Base-by-base conservation (phyloP, 2,329 filamentous ascomycete genomes). In the Alternaria angustiovoidea region DNA sequence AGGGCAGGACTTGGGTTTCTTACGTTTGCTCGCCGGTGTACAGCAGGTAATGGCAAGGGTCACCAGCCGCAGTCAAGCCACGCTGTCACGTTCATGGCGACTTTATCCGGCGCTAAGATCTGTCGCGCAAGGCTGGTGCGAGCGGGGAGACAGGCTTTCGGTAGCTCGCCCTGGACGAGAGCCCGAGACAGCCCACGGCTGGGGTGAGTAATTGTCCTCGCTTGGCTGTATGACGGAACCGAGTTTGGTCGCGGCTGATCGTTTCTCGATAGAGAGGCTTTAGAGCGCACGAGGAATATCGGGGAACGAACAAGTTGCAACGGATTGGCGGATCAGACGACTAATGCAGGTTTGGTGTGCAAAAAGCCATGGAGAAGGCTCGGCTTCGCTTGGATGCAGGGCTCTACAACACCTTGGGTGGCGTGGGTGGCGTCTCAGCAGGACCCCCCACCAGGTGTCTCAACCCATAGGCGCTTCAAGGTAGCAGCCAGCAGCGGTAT, bases 51-150 rank as follows among this genome's bases (percentile, higher is more conserved):
- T 53, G 65, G 46, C 60, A 67, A 69, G 70, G 61, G 62, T 59
- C 70, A 70, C 68, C 68, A 73, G 69, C 70, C 69, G 64, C 70
- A 70, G 66, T 66, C 62, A 67, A 72, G 69, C 68, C 69, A 71
- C 67, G 69, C 69, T 69, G 68, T 68, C 64, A 66, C 57, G 30
- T 57, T 61, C 59, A 53, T 57, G 63, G 65, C 57, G 64, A 67
- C 43, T 67, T 69, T 69, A 69, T 61, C 66, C 66, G 66, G 56
- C 62, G 57, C 66, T 65, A 67, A 53, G 26, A 57, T 51, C 39
- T 57, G 51, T 60, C 39, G 52, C 55, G 59, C 54, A 54, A 64
- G 63, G 68, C 67, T 71, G 68, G 65, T 67, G 63, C 61, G 63
- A 66, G 63, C 60, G 61, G 63, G 61, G 38, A 57, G 62, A 64